Evolutionary conservation across 257 asterid genomes (phyloP).

Genomic region (Orobanche coerulescens): DNA sequence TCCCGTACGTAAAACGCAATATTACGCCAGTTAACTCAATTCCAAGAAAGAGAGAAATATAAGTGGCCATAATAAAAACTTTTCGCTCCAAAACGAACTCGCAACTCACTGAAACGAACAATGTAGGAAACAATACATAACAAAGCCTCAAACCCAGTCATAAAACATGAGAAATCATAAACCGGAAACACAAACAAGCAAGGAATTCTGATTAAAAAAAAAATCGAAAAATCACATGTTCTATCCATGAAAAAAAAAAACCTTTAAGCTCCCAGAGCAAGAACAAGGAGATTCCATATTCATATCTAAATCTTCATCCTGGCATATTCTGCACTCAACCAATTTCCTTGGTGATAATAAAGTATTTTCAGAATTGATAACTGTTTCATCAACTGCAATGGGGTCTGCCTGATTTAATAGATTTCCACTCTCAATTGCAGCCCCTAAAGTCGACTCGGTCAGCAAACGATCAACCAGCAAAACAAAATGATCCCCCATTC

Average conservation of each 20-base stretch:
- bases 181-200: neutral
- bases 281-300: constrained; percentile 96
- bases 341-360: constrained; percentile 47
- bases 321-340: constrained; percentile 95
- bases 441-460: constrained; percentile 88
- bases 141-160: neutral
- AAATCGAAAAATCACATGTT: neutral
- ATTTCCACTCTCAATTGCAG: constrained; percentile 72
- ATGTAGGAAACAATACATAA: neutral
- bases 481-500: constrained; percentile 95
- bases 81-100: neutral
- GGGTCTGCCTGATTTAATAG: constrained; percentile 30
- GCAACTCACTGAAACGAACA: neutral
- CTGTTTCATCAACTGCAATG: constrained; percentile 23
- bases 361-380: constrained; percentile 31
- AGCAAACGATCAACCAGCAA: constrained; percentile 91
- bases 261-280: constrained; percentile 96
- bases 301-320: constrained; percentile 75
- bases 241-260: constrained; percentile 14
- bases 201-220: neutral
- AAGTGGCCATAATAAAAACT: too few species aligned
- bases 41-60: neutral
- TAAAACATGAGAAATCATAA: neutral
- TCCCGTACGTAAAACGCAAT: too few species aligned
- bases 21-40: neutral